Evolutionary conservation across 495 filamentous ascomycete genomes (phyloP).

Genomic region (Penicillium taxi): DNA sequence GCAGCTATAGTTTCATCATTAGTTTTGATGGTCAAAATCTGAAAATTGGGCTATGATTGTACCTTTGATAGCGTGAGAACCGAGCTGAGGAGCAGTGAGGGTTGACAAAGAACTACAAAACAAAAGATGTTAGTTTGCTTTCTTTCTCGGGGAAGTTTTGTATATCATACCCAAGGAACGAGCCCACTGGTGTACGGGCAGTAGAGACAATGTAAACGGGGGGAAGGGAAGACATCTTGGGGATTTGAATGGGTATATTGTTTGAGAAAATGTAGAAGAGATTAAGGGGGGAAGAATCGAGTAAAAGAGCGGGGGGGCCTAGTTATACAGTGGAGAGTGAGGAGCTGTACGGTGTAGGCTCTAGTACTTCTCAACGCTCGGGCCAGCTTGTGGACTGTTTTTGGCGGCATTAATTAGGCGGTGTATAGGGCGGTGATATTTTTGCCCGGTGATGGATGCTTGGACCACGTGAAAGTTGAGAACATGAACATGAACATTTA

Average conservation of each 20-base stretch:
- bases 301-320: too few species aligned
- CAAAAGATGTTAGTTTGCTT: background rate
- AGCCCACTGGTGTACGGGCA: slow-evolving; percentile 83
- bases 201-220: slow-evolving; percentile 93
- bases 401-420: background rate
- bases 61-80: slow-evolving; percentile 89
- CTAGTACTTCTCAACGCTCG: slow-evolving; percentile 20
- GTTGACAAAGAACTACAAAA: slow-evolving; percentile 69
- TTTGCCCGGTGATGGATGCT: slow-evolving; percentile 9
- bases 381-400: slow-evolving; percentile 11
- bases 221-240: slow-evolving; percentile 50
- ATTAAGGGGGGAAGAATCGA: slow-evolving; percentile 5
- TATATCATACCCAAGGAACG: slow-evolving; percentile 81
- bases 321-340: slow-evolving; percentile 21
- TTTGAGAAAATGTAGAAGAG: slow-evolving; percentile 3
- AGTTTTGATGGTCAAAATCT: too few species aligned
- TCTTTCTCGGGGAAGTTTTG: too few species aligned
- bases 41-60: slow-evolving; percentile 12
- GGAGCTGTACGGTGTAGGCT: slow-evolving; percentile 29
- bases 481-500: too few species aligned
- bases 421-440: background rate
- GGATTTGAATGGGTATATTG: background rate
- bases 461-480: slow-evolving; percentile 19
- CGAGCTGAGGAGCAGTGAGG: slow-evolving; percentile 76
- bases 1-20: slow-evolving; percentile 50